Evolutionary conservation across 768 basidiomycete species (phyloP), one percentile per base, ranked within the genome.

Genomic region (Daedaleopsis nitida): DNA sequence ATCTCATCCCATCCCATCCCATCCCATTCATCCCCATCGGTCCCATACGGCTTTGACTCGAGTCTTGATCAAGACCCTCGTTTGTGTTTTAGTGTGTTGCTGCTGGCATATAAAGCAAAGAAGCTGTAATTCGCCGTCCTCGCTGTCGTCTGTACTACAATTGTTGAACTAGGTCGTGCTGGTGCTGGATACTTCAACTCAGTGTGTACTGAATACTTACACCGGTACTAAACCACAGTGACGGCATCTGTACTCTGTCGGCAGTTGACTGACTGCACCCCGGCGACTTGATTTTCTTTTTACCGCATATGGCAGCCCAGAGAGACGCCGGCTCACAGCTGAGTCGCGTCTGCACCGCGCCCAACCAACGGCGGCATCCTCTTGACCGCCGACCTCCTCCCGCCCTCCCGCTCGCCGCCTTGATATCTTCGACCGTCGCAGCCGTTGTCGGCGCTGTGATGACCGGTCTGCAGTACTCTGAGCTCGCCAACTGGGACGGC

Each of bases 401-500:
- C 23, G 51, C 49, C n/a, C 55, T 16, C 38, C 39, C 24, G 23
- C 39, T 10, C 45, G 5, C 34, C 35, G 24, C 32, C n/a, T 1
- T 35, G 19, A 16, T 34, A 19, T 16, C 49, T 27, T 34, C 49
- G 14, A 6, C 45, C 45, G 45, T 21, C 45, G 45, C 45, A 47
- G 14, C 10, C 45, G 45, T 21, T 23, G 51, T 10, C 35, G 51
- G 35, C 51, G 51, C 17, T 23, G 21, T 7, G 11, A 39, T 21
- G 52, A 39, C 0, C 32, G 55, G 19, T 16, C 27, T 11, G 14
- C 39, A 49, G 2, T 66, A 55, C 57, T 66, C 65, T 21, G 53
- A 52, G 37, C 62, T 66, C 47, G 62, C 65, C 7, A 66, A 66
- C 47, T 66, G 65, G 65, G 62, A 66, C 55, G 65, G 65, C 59